Conservation (phyloP, 2,329 filamentous ascomycete species). For the Trichoderma polysporum region DNA sequence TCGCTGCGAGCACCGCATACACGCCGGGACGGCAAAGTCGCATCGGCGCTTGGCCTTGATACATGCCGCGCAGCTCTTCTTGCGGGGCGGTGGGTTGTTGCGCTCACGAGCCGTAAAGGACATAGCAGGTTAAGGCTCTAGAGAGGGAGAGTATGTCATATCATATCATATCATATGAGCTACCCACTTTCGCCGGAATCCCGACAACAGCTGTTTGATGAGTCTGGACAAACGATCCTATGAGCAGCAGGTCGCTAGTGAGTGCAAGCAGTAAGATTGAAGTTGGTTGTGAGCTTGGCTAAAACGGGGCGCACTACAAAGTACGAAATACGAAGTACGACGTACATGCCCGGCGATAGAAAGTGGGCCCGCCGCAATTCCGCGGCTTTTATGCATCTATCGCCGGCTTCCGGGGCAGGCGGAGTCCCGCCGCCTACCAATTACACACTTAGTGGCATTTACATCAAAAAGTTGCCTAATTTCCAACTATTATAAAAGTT, state of each 20-base stretch:
- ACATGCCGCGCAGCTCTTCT: slow-evolving; percentile 58
- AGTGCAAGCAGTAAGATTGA: neutral
- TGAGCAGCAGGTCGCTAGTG: neutral
- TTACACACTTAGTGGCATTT: too few species aligned
- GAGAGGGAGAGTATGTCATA: too few species aligned
- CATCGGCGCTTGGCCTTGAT: slow-evolving; percentile 58
- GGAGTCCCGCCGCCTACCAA: neutral
- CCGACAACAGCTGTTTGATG: neutral
- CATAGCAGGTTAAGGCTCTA: slow-evolving; percentile 24
- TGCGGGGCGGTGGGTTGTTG: slow-evolving; percentile 46
- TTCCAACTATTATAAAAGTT: too few species aligned
- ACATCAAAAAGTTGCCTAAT: too few species aligned
- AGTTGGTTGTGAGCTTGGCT: neutral
- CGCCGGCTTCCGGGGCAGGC: neutral
- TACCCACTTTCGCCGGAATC: neutral
- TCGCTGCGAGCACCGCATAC: slow-evolving; percentile 52
- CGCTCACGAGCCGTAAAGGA: slow-evolving; percentile 38
- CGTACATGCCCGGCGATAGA: neutral
- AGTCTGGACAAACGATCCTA: neutral
- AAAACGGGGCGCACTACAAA: too few species aligned
- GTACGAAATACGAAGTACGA: too few species aligned
- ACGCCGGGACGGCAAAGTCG: slow-evolving; percentile 51
- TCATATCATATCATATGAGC: neutral
- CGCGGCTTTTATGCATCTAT: neutral
- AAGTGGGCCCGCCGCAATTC: neutral